Evolutionary conservation across 2,329 filamentous ascomycete genomes (phyloP).

Genomic region (Sphaerostilbella broomeana): DNA sequence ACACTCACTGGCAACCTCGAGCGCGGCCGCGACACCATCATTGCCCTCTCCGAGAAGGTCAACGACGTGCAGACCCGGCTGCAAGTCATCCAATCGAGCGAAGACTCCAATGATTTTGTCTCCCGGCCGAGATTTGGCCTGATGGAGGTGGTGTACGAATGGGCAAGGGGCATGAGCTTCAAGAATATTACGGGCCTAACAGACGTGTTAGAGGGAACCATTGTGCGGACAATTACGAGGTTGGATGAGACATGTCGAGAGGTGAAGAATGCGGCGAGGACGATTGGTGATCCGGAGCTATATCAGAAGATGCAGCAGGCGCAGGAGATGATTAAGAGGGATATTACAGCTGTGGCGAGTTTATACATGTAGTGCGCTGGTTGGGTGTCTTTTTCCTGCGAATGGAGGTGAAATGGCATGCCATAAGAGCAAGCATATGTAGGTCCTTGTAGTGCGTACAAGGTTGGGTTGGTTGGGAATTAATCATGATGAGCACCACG

Average conservation of each 20-base stretch:
- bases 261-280: slow-evolving; percentile 92
- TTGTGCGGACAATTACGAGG: slow-evolving; percentile 88
- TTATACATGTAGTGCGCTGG: slow-evolving; percentile 63
- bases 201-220: slow-evolving; percentile 93
- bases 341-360: slow-evolving; percentile 84
- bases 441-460: background rate
- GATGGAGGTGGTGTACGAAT: slow-evolving; percentile 97
- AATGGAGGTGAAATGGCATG: background rate
- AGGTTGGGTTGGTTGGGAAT: background rate
- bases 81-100: slow-evolving; percentile 84
- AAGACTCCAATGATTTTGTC: slow-evolving; percentile 89
- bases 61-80: slow-evolving; percentile 83
- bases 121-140: slow-evolving; percentile 83
- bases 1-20: slow-evolving; percentile 77
- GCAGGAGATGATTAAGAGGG: slow-evolving; percentile 95
- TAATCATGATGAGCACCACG: too few relatives aligned
- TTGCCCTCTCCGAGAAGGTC: slow-evolving; percentile 86
- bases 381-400: background rate
- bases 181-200: slow-evolving; percentile 95
- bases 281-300: slow-evolving; percentile 87
- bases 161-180: slow-evolving; percentile 96
- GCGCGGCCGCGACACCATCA: slow-evolving; percentile 75
- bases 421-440: too few relatives aligned
- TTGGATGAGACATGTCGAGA: slow-evolving; percentile 95
- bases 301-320: slow-evolving; percentile 96